phyloP scores from a whole-genome alignment of 2,329 filamentous ascomycete genomes.

The Thelonectria olida region DNA sequence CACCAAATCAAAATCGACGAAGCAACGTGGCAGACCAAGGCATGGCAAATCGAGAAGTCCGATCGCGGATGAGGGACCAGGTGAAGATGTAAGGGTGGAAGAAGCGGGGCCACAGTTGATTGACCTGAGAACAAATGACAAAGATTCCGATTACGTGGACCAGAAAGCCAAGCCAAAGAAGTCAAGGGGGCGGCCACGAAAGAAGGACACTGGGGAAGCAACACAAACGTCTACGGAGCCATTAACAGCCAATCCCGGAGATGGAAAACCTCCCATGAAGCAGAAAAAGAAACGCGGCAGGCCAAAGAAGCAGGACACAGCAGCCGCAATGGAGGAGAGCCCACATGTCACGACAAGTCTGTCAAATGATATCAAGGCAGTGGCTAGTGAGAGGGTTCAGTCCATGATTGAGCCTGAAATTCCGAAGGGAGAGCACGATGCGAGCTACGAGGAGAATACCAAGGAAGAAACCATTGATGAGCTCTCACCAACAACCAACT shows the following conservation, averaged over 20 bases:
- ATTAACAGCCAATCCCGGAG: constrained; percentile 8
- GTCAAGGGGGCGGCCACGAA: constrained; percentile 45
- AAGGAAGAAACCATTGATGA: neutral
- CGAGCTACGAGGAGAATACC: neutral
- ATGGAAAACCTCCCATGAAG: constrained; percentile 19
- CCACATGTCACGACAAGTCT: neutral
- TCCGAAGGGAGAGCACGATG: neutral
- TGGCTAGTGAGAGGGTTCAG: constrained; percentile 1
- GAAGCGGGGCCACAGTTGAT: constrained; percentile 4
- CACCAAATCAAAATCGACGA: constrained; percentile 14
- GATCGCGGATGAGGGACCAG: constrained; percentile 6
- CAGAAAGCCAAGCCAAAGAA: constrained; percentile 39
- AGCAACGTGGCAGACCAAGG: constrained; percentile 13
- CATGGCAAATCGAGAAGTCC: constrained; percentile 1
- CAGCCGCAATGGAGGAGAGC: constrained; percentile 13
- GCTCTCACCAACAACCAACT: neutral
- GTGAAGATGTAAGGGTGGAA: constrained; percentile 1
- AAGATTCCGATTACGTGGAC: constrained; percentile 28
- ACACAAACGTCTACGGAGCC: constrained; percentile 16
- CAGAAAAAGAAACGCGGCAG: constrained; percentile 53
- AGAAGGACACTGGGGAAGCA: constrained; percentile 29
- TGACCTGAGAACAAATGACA: constrained; percentile 2
- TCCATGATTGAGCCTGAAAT: neutral
- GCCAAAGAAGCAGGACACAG: constrained; percentile 49
- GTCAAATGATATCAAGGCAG: neutral